These are phyloP conservation scores for Saccharomyces hybrid DNA, from an alignment of 1,139 yeast species.

Conservation along the genomic window DNA sequence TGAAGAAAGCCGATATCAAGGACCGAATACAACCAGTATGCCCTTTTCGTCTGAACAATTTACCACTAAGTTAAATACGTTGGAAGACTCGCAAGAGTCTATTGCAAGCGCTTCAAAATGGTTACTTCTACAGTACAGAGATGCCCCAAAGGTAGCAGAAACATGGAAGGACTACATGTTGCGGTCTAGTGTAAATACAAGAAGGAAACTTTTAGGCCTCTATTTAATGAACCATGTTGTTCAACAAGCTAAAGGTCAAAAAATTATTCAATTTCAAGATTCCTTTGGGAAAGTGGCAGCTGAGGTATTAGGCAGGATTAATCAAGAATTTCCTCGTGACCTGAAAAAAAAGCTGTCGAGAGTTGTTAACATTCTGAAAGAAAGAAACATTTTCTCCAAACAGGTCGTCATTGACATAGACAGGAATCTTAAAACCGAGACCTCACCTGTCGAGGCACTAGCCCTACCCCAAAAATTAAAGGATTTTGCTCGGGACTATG, in stretches of 20 bases:
- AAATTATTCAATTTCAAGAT: constrained; percentile 51
- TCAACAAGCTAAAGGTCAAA: constrained; percentile 68
- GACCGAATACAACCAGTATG: background rate
- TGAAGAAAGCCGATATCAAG: background rate
- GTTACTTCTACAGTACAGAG: constrained; percentile 71
- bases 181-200: constrained; percentile 31
- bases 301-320: constrained; percentile 27
- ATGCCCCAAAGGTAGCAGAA: constrained; percentile 52
- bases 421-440: constrained; percentile 4
- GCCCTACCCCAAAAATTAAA: constrained; percentile 15
- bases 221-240: constrained; percentile 80
- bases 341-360: constrained; percentile 54
- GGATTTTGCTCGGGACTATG: constrained; percentile 12
- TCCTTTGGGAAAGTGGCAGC: constrained; percentile 50
- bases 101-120: constrained; percentile 79
- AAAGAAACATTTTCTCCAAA: constrained; percentile 50
- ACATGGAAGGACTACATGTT: constrained; percentile 48
- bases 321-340: constrained; percentile 25
- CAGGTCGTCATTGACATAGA: constrained; percentile 40
- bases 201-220: constrained; percentile 53
- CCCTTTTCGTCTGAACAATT: constrained; percentile 40
- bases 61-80: constrained; percentile 47
- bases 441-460: constrained; percentile 4
- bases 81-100: constrained; percentile 81
- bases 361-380: constrained; percentile 71